These are phyloP conservation scores for Diphasiastrum complanatum DNA, from an alignment of 83 land plant genomes.

Conservation along the genomic window DNA sequence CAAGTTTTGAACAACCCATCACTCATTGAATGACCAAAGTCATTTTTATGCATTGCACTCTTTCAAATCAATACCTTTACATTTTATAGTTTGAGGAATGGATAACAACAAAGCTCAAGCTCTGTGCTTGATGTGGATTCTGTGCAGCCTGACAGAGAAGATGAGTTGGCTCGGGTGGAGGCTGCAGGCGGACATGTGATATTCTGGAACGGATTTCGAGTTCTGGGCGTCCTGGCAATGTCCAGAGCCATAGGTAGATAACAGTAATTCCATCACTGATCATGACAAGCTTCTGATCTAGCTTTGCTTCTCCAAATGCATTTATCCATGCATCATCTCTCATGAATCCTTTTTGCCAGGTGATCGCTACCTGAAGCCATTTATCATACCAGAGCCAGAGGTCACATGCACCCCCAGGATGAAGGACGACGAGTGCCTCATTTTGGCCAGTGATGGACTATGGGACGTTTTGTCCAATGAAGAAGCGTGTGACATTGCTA, in stretches of 20 bases:
- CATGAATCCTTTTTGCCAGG: no score
- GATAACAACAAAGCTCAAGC: no score
- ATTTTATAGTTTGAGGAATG: no score
- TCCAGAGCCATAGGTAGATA: slow-evolving; percentile 73
- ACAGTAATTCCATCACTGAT: no score
- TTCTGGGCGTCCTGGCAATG: slow-evolving; percentile 66
- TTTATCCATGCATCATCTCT: no score
- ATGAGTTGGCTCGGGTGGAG: slow-evolving; percentile 53
- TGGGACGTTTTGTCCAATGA: slow-evolving; percentile 30
- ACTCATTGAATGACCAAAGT: no score
- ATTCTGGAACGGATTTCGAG: slow-evolving; percentile 62
- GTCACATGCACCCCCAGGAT: slow-evolving; percentile 17
- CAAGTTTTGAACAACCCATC: no score
- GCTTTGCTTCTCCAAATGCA: no score
- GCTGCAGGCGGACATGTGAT: slow-evolving; percentile 66
- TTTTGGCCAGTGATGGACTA: slow-evolving; percentile 30
- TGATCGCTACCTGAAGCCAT: slow-evolving; percentile 27
- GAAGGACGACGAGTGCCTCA: slow-evolving; percentile 24
- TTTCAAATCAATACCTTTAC: no score
- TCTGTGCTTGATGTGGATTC: no score
- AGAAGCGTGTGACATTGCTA: slow-evolving; percentile 22
- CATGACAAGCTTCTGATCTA: no score
- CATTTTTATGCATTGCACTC: no score
- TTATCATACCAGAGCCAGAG: slow-evolving; percentile 25
- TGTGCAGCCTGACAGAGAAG: slow-evolving; percentile 69